Base-by-base conservation (phyloP, 2,329 filamentous ascomycete species). In the Apiospora malaysiana region DNA sequence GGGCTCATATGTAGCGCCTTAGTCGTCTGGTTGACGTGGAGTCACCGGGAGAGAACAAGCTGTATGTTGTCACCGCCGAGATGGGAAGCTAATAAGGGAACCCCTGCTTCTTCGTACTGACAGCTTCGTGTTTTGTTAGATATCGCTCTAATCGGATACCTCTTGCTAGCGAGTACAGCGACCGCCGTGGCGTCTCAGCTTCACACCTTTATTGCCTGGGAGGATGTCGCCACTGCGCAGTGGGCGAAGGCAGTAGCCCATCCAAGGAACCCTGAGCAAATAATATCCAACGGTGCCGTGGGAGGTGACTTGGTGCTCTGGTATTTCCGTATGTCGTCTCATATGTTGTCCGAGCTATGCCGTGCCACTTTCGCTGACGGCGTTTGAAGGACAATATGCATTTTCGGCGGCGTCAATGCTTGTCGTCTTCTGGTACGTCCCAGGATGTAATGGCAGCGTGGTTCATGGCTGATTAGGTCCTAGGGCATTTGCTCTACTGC, bases 11-110 rank as follows among this genome's bases (percentile, higher is more conserved):
- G 67, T 16, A 70, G 71, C 56, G 47, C 25, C 16, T 27, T 75
- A 46, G 66, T 75, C 18, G 67, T 74, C 16, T 74, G 74, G 74
- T 46, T 75, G 40, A 72, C 72, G 3, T 75, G 73, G 74, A 67
- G 32, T 25, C 72, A 74, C 47, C 73, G 49, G 10, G 74, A 75
- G 56, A 70, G 73, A 47, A 72, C 70, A 27, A 75, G 73, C 49
- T 72, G 74, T 74, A 42, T 43, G 71, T 68, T 27, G 7, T n/a
- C 9, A n/a, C 16, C 16, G 16, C 18, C 10, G 16, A 21, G 9
- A 49, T 6, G 59, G 6, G 1, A 56, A 14, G 27, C 5, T 27
- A 9, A 25, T 32, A 45, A 16, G 42, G 42, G 45, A 23, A 14
- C 10, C 2, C 18, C 21, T 10, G 0, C 12, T n/a, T 18, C 21